A percentile compares a stretch with the other conserved stretches of the same genome.
phyloP scores from a whole-genome alignment of 2,329 filamentous ascomycete species.

The Hymenoscyphus linearis region DNA sequence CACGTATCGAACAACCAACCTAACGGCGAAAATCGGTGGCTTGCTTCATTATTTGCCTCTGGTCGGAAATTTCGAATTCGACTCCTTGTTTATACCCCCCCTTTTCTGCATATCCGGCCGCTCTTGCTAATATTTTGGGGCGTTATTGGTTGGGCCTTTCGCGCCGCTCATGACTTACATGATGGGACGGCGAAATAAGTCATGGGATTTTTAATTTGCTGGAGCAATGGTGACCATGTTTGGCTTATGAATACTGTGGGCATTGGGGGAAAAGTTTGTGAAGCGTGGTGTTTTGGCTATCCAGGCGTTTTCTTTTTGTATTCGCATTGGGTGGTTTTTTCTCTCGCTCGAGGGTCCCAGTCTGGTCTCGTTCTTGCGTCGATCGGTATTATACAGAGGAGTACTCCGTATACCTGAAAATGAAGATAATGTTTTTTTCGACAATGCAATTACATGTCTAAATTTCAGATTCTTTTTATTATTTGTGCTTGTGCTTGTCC shows the following conservation, averaged over 20 bases:
- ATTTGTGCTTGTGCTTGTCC: too few species aligned
- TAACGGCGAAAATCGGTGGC: constrained; percentile 3
- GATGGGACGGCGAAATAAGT: neutral
- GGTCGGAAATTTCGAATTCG: constrained; percentile 1
- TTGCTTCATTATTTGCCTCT: constrained; percentile 5
- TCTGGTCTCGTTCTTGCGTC: too few species aligned
- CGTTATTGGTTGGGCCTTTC: neutral
- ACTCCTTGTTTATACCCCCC: constrained; percentile 22
- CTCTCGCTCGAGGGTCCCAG: too few species aligned
- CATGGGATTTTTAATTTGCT: neutral
- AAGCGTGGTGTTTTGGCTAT: neutral
- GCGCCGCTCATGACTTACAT: neutral
- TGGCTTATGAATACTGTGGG: neutral
- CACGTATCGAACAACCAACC: constrained; percentile 10
- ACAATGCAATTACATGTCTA: too few species aligned
- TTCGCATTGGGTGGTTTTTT: neutral
- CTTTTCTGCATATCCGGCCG: constrained; percentile 4
- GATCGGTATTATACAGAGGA: too few species aligned
- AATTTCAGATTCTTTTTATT: too few species aligned
- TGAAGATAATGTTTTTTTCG: too few species aligned
- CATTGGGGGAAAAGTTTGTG: neutral
- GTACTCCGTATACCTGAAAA: too few species aligned
- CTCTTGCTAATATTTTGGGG: constrained; percentile 6
- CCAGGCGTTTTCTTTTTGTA: neutral
- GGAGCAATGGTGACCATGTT: neutral